These are phyloP conservation scores for Gracilaria gracilis DNA, from an alignment of 23 red algal genomes.

Conservation along the genomic window DNA sequence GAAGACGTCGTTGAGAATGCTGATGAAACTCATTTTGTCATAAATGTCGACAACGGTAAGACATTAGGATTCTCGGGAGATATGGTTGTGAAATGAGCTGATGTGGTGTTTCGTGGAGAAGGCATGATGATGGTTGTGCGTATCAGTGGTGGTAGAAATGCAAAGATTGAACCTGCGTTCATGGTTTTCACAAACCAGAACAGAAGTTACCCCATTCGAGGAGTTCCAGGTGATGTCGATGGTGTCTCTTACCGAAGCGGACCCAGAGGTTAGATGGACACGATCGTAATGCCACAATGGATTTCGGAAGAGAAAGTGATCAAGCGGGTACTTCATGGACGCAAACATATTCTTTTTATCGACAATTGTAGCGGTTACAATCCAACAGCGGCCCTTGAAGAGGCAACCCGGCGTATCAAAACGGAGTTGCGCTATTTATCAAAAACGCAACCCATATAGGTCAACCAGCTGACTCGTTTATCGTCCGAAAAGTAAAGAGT, in stretches of 20 bases:
- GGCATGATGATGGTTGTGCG: no score
- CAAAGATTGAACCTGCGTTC: neutral
- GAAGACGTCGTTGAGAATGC: slow-evolving; percentile 1
- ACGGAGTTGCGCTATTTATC: neutral
- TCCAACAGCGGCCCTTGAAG: neutral
- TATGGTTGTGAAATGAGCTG: slow-evolving; percentile 8
- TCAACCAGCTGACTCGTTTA: slow-evolving; percentile 10
- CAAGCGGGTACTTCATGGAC: neutral
- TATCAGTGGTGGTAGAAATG: no score
- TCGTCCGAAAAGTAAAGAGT: slow-evolving; percentile 12
- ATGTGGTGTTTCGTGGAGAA: neutral
- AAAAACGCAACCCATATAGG: neutral
- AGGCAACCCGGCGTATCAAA: neutral
- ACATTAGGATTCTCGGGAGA: slow-evolving; percentile 40
- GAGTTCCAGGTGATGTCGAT: slow-evolving; percentile 25
- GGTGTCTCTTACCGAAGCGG: slow-evolving; percentile 26
- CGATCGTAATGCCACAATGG: slow-evolving; percentile 23
- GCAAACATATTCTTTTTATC: slow-evolving; percentile 19
- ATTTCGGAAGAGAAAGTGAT: slow-evolving; percentile 28
- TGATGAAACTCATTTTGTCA: slow-evolving; percentile 58
- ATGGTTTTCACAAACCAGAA: slow-evolving; percentile 54
- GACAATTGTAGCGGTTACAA: slow-evolving; percentile 37
- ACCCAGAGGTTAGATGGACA: slow-evolving; percentile 36
- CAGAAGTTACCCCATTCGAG: slow-evolving; percentile 38
- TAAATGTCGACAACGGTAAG: slow-evolving; percentile 1